Base-by-base conservation (phyloP, 2,329 filamentous ascomycete genomes). In the Conoideocrella luteorostrata region DNA sequence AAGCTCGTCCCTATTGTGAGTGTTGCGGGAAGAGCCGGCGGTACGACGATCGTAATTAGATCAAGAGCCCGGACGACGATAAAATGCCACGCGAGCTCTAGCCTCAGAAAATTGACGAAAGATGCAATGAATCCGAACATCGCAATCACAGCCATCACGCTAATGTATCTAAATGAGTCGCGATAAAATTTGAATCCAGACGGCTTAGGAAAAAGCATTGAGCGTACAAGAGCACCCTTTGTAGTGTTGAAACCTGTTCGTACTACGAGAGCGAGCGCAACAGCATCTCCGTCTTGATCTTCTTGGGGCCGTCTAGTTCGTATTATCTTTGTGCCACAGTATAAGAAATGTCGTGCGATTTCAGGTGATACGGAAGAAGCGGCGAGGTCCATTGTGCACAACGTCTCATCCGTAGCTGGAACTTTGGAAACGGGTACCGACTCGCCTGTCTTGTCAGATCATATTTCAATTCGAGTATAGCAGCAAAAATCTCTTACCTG, bases 131-230 rank as follows among this genome's bases (percentile, higher is more conserved):
- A 98, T 0, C 94, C 93, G 39, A 97, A 63, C 39, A 82, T 68
- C 18, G 93, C 94, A 54, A 98, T 83, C 33, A 82, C 69, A 5
- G 78, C 91, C 93, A 98, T 98, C 47, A 98, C 93, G 4, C 87
- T 89, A 47, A 98, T 97, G 62, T 98, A 98, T 18, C 90, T 82
- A 67, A 98, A 98, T 0, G 91, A 96, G 63, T 98, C 93, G 33
- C 88, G 81, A 63, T 98, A 98, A 61, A 98, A 98, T 57, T 94
- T 97, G 77, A 98, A 98, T 0, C 91, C 91, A 1, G 91, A 95
- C 2, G 93, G 93, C 59, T 98, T 98, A 0, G 93, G 94, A 60
- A 98, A 98, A 29, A 98, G 77, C 91, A 98, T 98, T 1, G 93
- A 97, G 20, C 93, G 85, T 47, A 98, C 89, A 15, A 98, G 71